Evolutionary conservation across 257 asterid species (phyloP).

Genomic region (Misopates orontium): DNA sequence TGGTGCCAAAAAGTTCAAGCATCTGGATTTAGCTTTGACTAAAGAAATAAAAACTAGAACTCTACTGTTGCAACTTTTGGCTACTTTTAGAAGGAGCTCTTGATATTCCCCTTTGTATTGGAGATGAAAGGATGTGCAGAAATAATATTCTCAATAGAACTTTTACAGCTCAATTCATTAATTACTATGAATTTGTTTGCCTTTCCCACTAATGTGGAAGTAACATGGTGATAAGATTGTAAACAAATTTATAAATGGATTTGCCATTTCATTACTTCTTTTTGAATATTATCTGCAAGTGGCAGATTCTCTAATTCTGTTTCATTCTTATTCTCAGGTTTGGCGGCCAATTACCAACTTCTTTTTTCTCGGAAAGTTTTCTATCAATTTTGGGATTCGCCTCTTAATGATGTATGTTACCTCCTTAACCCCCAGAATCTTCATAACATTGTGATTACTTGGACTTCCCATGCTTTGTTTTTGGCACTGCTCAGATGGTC

Average conservation of each 20-base stretch:
- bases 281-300: constrained; percentile 7
- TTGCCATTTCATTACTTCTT: not conserved
- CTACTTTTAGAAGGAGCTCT: not conserved
- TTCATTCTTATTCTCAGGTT: constrained; percentile 50
- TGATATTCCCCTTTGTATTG: not conserved
- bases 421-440: constrained; percentile 19
- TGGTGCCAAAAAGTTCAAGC: constrained; percentile 3
- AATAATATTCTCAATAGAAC: not conserved
- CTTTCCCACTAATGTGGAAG: constrained; percentile 6
- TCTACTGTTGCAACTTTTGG: not conserved
- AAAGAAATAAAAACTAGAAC: not conserved
- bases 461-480: constrained; percentile 18
- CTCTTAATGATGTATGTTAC: constrained; percentile 89
- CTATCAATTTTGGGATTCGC: constrained; percentile 96
- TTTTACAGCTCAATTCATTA: constrained; percentile 8
- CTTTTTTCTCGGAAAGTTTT: constrained; percentile 84
- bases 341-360: constrained; percentile 80
- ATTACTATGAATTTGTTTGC: constrained; percentile 1
- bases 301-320: constrained; percentile 17
- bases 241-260: constrained; percentile 1
- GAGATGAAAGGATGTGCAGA: not conserved
- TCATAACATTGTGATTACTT: constrained; percentile 10
- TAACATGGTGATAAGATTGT: not conserved
- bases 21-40: not conserved
- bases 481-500: not conserved